These are phyloP conservation scores for Sparassis latifolia DNA, from an alignment of 1,284 basidiomycete genomes.

Conservation along the genomic window DNA sequence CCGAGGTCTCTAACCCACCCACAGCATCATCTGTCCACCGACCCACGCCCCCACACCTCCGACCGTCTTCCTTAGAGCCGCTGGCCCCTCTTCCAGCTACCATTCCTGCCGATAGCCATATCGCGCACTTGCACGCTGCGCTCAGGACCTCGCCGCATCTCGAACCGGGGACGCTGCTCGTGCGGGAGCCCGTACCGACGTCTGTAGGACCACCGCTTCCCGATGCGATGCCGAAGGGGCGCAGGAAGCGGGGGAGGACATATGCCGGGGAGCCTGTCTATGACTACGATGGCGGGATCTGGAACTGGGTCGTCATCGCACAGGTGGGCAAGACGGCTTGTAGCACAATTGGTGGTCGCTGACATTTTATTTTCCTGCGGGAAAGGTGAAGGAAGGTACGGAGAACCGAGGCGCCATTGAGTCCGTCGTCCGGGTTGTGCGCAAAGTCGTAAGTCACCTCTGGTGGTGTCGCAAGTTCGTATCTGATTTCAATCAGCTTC, in stretches of 20 bases:
- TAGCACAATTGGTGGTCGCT: background rate
- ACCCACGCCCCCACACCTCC: constrained; percentile 27
- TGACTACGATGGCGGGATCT: constrained; percentile 49
- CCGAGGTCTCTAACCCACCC: constrained; percentile 9
- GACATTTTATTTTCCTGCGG: background rate
- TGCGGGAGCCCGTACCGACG: constrained; percentile 40
- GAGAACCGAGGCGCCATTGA: constrained; percentile 71
- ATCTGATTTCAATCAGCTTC: constrained; percentile 32
- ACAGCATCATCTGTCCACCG: constrained; percentile 7
- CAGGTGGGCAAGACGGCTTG: constrained; percentile 38
- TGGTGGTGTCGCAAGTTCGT: background rate
- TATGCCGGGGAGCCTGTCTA: constrained; percentile 55
- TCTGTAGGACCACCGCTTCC: constrained; percentile 51
- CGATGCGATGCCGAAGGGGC: constrained; percentile 46
- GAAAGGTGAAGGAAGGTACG: constrained; percentile 74
- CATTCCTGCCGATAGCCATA: constrained; percentile 32
- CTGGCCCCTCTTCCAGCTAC: constrained; percentile 38
- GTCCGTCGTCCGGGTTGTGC: constrained; percentile 56
- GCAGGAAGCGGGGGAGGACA: constrained; percentile 57
- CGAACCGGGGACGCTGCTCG: constrained; percentile 47
- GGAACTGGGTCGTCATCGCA: constrained; percentile 69
- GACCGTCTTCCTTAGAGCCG: constrained; percentile 16
- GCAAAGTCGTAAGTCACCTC: constrained; percentile 46
- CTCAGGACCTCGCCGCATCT: constrained; percentile 55
- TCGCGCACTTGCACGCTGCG: constrained; percentile 40